These are phyloP conservation scores for Nakazawaea ambrosiae DNA, from an alignment of 805 yeast genomes.

Conservation along the genomic window DNA sequence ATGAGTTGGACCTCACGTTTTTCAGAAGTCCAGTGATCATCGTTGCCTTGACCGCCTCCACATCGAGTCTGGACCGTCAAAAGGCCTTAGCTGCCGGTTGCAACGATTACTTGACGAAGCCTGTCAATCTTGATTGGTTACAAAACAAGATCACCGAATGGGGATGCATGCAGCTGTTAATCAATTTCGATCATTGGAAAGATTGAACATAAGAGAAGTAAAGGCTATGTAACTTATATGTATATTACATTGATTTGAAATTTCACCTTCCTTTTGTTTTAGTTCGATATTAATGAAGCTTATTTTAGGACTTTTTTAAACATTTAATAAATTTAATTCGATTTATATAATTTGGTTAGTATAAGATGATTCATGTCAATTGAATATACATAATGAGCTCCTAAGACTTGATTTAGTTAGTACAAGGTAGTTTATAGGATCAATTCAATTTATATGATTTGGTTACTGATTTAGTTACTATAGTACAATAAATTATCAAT, in stretches of 20 bases:
- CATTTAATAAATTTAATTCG: no score
- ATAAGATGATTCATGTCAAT: no score
- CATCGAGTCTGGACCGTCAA: slow-evolving; percentile 75
- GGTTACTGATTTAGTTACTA: no score
- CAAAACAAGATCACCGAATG: slow-evolving; percentile 92
- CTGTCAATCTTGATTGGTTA: slow-evolving; percentile 91
- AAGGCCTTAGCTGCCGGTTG: slow-evolving; percentile 96
- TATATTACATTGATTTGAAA: not conserved
- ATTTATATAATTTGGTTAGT: no score
- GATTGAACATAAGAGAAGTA: slow-evolving; percentile 23
- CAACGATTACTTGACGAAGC: slow-evolving; percentile 92
- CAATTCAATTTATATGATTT: no score
- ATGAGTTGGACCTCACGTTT: slow-evolving; percentile 49
- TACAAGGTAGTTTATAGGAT: no score
- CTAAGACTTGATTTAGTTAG: no score
- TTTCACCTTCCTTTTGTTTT: not conserved
- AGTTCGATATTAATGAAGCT: no score
- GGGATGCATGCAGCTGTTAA: slow-evolving; percentile 99
- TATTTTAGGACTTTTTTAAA: no score
- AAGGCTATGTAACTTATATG: no score
- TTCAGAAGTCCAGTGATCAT: slow-evolving; percentile 95
- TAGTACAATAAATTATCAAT: no score
- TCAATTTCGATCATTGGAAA: slow-evolving; percentile 92
- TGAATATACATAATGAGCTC: no score
- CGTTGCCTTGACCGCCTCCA: slow-evolving; percentile 93